Evolutionary conservation across 441 rosid species (phyloP).

Genomic region (Corymbia citriodora): DNA sequence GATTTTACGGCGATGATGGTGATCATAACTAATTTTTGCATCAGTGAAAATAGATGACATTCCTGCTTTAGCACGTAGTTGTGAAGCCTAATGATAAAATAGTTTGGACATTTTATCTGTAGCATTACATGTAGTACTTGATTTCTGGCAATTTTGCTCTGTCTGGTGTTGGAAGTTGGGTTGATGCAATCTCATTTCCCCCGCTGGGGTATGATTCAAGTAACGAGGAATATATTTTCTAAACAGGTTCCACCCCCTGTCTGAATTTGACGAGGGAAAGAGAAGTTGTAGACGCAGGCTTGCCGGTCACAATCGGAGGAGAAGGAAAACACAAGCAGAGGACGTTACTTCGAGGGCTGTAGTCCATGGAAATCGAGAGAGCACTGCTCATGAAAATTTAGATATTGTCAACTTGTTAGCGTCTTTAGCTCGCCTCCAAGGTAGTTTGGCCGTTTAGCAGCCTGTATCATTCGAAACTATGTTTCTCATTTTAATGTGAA

Average conservation of each 20-base stretch:
- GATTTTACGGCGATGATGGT: background rate
- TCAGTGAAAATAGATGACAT: background rate
- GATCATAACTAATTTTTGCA: background rate
- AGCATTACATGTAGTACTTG: background rate
- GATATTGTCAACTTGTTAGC: slow-evolving; percentile 67
- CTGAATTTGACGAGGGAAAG: slow-evolving; percentile 76
- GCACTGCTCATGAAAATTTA: slow-evolving; percentile 24
- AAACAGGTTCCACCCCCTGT: slow-evolving; percentile 59
- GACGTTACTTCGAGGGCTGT: slow-evolving; percentile 47
- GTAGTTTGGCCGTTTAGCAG: slow-evolving; percentile 17
- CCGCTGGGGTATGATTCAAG: background rate
- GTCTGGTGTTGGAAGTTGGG: background rate
- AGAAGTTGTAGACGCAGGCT: slow-evolving; percentile 77
- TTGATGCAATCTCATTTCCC: background rate
- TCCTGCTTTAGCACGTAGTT: background rate
- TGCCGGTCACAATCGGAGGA: slow-evolving; percentile 69
- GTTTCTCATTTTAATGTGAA: background rate
- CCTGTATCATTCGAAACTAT: background rate
- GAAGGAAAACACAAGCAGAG: slow-evolving; percentile 74
- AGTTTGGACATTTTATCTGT: background rate
- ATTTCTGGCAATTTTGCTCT: background rate
- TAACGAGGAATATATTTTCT: background rate
- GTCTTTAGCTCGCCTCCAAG: slow-evolving; percentile 60
- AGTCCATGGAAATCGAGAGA: slow-evolving; percentile 38
- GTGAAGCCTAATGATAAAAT: background rate